A percentile compares a stretch with the other conserved stretches of the same genome.
Evolutionary conservation across 2,329 filamentous ascomycete species (phyloP).

Genomic region (Beauveria caledonica): DNA sequence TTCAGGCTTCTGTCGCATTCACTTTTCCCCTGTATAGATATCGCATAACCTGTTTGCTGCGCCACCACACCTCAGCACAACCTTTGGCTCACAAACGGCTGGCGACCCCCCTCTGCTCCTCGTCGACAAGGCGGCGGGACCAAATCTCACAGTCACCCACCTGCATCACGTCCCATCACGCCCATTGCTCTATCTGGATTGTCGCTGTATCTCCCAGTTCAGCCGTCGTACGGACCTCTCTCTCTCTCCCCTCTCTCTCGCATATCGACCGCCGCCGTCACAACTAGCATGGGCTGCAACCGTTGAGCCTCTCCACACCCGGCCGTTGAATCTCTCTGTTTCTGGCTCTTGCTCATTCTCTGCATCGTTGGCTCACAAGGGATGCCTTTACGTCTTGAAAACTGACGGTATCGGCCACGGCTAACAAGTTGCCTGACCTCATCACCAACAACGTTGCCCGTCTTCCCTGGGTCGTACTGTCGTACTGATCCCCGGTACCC

Average conservation of each 20-base stretch:
- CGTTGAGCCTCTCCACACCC: neutral
- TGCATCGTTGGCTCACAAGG: neutral
- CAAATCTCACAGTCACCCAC: neutral
- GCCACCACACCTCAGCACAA: neutral
- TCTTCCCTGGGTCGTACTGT: neutral
- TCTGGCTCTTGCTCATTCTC: neutral
- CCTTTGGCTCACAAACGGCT: neutral
- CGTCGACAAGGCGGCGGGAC: neutral
- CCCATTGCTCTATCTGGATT: neutral
- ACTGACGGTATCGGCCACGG: constrained; percentile 8
- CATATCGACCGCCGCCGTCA: neutral
- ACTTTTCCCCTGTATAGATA: neutral
- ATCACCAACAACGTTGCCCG: neutral
- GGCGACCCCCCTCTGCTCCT: neutral
- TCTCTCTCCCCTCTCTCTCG: neutral
- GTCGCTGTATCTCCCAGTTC: neutral
- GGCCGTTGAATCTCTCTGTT: neutral
- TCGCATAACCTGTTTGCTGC: neutral
- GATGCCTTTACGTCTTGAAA: constrained; percentile 6
- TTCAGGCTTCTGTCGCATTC: neutral
- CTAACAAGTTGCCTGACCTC: constrained; percentile 1
- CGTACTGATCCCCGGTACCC: neutral
- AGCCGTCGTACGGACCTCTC: neutral
- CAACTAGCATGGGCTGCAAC: constrained; percentile 6
- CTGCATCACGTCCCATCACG: neutral